Evolutionary conservation across 2,329 filamentous ascomycete species (phyloP), one percentile per base, ranked within the genome.

Genomic region (Sclerotiophoma versabilis): DNA sequence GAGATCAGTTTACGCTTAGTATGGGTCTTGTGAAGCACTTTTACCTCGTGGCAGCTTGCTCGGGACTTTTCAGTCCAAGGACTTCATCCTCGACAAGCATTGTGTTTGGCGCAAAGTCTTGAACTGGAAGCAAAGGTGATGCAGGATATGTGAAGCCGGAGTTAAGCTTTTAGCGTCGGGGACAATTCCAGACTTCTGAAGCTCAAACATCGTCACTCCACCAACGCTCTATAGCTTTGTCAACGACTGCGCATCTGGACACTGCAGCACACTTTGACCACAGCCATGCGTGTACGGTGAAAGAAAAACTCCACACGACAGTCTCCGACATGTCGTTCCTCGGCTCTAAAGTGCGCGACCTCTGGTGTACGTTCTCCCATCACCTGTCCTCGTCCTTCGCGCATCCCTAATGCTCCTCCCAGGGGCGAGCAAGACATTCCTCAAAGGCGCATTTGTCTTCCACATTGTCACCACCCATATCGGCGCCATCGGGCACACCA

Each of bases 401-500:
- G 7, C 39, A 6, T 36, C 12, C 9, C 49, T 64, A 32, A 63
- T 41, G 2, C 22, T 3, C 12, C 9, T 23, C 27, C 7, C n/a
- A 63, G 62, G 42, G 37, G 44, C 49, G 41, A 44, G 59, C 29
- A 43, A 65, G 22, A 32, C 50, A 11, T 36, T 62, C 25, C 45
- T 44, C 25, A 59, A 68, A 52, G 25, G 56, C 33, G 53, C 58
- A 51, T 58, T 72, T 54, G 27, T 61, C 36, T 38, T 48, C n/a
- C 77, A 80, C 64, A 60, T 76, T 36, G 64, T 75, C 59, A 49
- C 60, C 26, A 63, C 63, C 23, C 87, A 95, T 76, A 78, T 85
- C 65, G 84, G 86, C 76, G 81, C 81, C 59, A 67, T 88, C 60
- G 82, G 83, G 17, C 75, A 80, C 4, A 86, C 87, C 14, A 80